These are phyloP conservation scores for Teratosphaeria nubilosa DNA, from an alignment of 2,329 filamentous ascomycete species.

Conservation along the genomic window DNA sequence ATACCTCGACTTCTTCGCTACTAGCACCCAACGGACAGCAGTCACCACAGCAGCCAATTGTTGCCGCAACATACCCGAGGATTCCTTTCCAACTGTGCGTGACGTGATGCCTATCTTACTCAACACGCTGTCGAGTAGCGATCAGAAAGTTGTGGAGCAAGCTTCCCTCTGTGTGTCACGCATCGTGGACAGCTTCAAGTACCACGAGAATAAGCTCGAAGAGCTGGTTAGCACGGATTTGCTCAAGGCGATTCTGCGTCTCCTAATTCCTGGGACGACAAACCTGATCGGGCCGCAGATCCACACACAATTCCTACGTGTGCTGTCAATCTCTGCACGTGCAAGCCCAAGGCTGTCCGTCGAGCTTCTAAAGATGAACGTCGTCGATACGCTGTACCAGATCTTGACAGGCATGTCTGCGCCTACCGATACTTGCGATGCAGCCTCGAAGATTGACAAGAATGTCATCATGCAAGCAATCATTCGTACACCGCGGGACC, in stretches of 20 bases:
- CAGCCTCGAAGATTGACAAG: slow-evolving; percentile 81
- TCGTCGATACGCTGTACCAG: slow-evolving; percentile 95
- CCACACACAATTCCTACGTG: slow-evolving; percentile 89
- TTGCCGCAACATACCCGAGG: slow-evolving; percentile 90
- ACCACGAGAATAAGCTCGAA: slow-evolving; percentile 77
- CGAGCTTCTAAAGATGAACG: slow-evolving; percentile 88
- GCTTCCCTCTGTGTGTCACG: slow-evolving; percentile 90
- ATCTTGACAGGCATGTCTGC: slow-evolving; percentile 94
- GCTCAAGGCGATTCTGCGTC: slow-evolving; percentile 70
- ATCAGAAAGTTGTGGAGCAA: slow-evolving; percentile 94
- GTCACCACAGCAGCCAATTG: slow-evolving; percentile 97
- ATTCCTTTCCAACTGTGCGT: slow-evolving; percentile 81
- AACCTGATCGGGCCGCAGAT: slow-evolving; percentile 91
- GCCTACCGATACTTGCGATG: slow-evolving; percentile 64
- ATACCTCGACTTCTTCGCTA: slow-evolving; percentile 95
- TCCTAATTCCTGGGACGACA: slow-evolving; percentile 85
- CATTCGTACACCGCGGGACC: slow-evolving; percentile 88
- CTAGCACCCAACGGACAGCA: slow-evolving; percentile 89
- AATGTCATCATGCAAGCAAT: slow-evolving; percentile 98
- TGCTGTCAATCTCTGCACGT: slow-evolving; percentile 80
- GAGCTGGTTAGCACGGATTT: slow-evolving; percentile 84
- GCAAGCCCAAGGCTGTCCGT: slow-evolving; percentile 79
- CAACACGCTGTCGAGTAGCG: slow-evolving; percentile 80
- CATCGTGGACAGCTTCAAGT: slow-evolving; percentile 94
- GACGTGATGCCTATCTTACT: slow-evolving; percentile 96